These are phyloP conservation scores for Lupinus albus DNA, from an alignment of 306 rosid genomes.

Conservation along the genomic window DNA sequence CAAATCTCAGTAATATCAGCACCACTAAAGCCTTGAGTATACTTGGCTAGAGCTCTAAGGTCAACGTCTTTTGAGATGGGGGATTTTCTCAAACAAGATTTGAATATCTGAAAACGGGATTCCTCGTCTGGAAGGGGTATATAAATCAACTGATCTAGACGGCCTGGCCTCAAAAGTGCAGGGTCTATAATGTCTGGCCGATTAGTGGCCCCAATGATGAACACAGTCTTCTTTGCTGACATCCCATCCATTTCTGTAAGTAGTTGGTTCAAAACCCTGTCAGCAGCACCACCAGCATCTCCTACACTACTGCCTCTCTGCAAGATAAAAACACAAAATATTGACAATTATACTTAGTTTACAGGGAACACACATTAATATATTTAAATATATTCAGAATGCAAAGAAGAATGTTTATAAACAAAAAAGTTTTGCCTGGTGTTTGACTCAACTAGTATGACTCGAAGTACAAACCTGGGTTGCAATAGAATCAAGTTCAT, in stretches of 20 bases:
- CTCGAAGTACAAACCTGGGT: constrained; percentile 72
- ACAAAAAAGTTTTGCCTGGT: background rate
- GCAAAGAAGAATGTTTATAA: constrained; percentile 33
- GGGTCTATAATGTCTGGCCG: constrained; percentile 96
- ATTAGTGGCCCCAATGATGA: constrained; percentile 95
- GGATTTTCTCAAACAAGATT: constrained; percentile 92
- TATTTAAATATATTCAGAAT: background rate
- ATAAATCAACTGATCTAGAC: constrained; percentile 94
- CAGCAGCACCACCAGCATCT: constrained; percentile 99
- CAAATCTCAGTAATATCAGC: constrained; percentile 97
- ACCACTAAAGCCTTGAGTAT: constrained; percentile 96
- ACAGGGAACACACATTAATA: background rate
- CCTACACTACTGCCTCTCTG: constrained; percentile 98
- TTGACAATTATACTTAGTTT: constrained; percentile 12
- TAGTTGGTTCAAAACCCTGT: constrained; percentile 92
- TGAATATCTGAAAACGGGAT: constrained; percentile 79
- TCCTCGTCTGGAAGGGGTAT: constrained; percentile 99
- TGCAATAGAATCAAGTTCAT: constrained; percentile 96
- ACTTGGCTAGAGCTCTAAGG: constrained; percentile 90
- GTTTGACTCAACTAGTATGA: background rate
- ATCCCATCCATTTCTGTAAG: constrained; percentile 98
- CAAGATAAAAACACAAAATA: constrained; percentile 40
- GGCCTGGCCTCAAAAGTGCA: constrained; percentile 95
- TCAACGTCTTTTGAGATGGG: constrained; percentile 90
- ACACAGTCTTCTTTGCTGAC: constrained; percentile 96